A percentile compares a stretch with the other conserved stretches of the same genome.
Evolutionary conservation across 306 rosid species (phyloP).

Genomic region (Hippophae rhamnoides): DNA sequence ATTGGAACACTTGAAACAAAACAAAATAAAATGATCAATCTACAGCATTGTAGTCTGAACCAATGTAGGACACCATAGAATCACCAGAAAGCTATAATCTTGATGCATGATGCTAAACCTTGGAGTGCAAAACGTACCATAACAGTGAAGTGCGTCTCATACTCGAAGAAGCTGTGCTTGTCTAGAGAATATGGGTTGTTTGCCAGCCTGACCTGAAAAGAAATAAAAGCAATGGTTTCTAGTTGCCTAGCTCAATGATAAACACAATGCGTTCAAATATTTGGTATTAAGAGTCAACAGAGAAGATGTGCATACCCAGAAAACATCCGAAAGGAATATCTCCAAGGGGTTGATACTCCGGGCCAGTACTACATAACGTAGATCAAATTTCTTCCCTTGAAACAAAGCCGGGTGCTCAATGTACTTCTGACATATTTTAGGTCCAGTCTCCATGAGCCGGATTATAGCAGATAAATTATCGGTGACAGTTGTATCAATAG

Average conservation of each 20-base stretch:
- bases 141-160: conserved; percentile 96
- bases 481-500: conserved; percentile 86
- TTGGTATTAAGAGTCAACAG: conserved; percentile 5
- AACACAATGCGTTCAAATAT: background rate
- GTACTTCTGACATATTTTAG: conserved; percentile 94
- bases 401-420: conserved; percentile 85
- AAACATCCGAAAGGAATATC: conserved; percentile 68
- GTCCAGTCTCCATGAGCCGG: conserved; percentile 95
- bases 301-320: conserved; percentile 64
- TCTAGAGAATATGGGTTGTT: conserved; percentile 77
- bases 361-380: conserved; percentile 75
- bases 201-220: conserved; percentile 77
- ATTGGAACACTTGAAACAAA: no score
- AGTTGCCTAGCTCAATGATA: background rate
- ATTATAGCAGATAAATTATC: conserved; percentile 68
- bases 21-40: background rate
- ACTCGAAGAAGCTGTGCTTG: conserved; percentile 71
- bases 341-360: conserved; percentile 78
- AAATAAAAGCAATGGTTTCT: conserved; percentile 5
- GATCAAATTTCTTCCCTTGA: conserved; percentile 79
- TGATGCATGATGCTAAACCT: background rate
- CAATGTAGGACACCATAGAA: background rate
- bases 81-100: background rate
- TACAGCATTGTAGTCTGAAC: background rate
- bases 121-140: conserved; percentile 52